Evolutionary conservation across 805 yeast species (phyloP), one percentile per base, ranked within the genome.

Genomic region (Metahyphopichia silvanorum): DNA sequence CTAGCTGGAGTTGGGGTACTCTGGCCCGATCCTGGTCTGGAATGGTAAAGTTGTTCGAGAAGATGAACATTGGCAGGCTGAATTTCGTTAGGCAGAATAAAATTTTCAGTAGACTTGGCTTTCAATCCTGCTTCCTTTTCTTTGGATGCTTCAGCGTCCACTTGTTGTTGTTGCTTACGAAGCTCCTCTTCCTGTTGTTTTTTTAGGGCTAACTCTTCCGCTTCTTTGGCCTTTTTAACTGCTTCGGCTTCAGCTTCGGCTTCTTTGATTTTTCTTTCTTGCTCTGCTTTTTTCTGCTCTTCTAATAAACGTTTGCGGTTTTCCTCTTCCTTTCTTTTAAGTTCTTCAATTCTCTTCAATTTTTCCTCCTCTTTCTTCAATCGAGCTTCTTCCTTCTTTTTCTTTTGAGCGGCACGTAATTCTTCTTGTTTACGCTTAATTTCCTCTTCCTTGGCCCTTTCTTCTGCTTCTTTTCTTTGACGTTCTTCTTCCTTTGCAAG

Each of bases 401-500:
- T 58, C 29, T 47, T 53, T 39, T 66, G 71, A 23, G 64, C 70
- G 1, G 60, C 61, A 22, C 53, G 53, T 5, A 58, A 39, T 10
- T 52, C 58, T 32, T 64, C 71, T 32, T 56, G 61, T 37, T 52
- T 58, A 28, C 46, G 40, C 32, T 43, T 51, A 15, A 45, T 32
- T 28, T 57, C 62, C 25, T 57, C 67, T 40, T 60, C 63, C 30
- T 53, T 57, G 6, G 41, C 49, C 35, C 59, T 62, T 35, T 76
- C 79, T 29, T 64, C 69, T 32, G 71, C 78, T 44, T 77, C 82
- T 39, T 73, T 76, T 44, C 62, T 69, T 35, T 63, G 66, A 30
- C 68, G 63, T 44, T 77, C 85, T 42, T 77, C 84, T 47, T 79
- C 86, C 39, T 74, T 77, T 0, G 81, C 82, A 16, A 66, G 57